Evolutionary conservation across 1,284 basidiomycete species (phyloP).

Genomic region (Lignosus rhinocerotis): DNA sequence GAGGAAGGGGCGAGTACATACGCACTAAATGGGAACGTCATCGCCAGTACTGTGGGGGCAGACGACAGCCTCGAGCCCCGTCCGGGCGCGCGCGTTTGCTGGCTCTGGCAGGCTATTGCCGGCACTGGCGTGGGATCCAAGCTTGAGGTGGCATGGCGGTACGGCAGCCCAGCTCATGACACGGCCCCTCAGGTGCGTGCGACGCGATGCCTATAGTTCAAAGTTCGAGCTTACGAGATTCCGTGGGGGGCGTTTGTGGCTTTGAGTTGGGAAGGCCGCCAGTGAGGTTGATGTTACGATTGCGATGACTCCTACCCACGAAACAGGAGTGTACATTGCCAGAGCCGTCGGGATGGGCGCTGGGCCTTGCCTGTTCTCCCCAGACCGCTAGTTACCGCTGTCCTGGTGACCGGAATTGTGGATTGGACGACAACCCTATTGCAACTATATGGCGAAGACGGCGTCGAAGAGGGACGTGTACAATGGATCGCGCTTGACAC

Average conservation of each 20-base stretch:
- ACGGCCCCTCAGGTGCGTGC: no score
- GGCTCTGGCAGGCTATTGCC: conserved; percentile 6
- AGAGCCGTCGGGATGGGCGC: neutral
- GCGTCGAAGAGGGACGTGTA: no score
- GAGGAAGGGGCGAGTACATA: neutral
- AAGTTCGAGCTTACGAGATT: neutral
- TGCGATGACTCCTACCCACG: neutral
- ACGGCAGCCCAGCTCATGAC: neutral
- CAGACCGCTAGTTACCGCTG: neutral
- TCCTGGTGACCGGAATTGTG: neutral
- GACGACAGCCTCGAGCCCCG: conserved; percentile 12
- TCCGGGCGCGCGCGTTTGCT: conserved; percentile 2
- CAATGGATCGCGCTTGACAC: no score
- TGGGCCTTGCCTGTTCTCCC: neutral
- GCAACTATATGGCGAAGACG: neutral
- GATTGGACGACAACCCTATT: neutral
- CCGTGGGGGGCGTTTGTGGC: neutral
- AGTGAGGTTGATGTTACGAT: neutral
- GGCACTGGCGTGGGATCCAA: conserved; percentile 13
- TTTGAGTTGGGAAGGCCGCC: neutral
- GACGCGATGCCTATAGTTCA: neutral
- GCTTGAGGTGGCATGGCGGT: neutral
- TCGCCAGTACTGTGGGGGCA: conserved; percentile 1
- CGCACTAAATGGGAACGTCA: conserved; percentile 6
- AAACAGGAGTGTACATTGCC: neutral